A percentile compares a stretch with the other conserved stretches of the same genome.
Evolutionary conservation across 129 eudicot species (phyloP).

Genomic region (Solidago caesia): DNA sequence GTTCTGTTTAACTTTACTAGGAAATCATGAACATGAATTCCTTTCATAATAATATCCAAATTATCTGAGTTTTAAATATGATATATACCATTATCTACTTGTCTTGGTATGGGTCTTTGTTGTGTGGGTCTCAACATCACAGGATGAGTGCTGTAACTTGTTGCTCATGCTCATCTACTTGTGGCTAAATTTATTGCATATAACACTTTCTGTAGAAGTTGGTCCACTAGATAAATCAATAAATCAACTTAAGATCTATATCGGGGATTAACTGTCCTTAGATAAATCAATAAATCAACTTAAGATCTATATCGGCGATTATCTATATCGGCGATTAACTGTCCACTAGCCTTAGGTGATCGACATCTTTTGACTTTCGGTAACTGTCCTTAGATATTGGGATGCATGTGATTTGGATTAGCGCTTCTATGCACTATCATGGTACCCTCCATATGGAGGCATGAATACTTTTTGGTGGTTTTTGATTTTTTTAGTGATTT

Average conservation of each 20-base stretch:
- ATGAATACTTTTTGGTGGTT: no score
- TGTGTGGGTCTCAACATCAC: slow-evolving; percentile 17
- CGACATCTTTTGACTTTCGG: background rate
- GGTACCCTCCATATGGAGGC: no score
- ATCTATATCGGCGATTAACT: no score
- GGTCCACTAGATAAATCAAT: slow-evolving; percentile 3
- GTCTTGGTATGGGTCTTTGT: slow-evolving; percentile 28
- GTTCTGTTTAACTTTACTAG: slow-evolving; percentile 26
- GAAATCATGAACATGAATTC: slow-evolving; percentile 29
- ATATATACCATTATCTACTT: slow-evolving; percentile 1
- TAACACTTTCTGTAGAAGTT: slow-evolving; percentile 14
- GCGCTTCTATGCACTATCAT: no score
- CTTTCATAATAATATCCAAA: slow-evolving; percentile 22
- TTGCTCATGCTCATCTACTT: slow-evolving; percentile 18
- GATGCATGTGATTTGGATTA: background rate
- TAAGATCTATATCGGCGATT: no score
- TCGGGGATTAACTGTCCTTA: slow-evolving; percentile 13
- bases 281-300: background rate
- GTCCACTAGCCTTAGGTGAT: no score
- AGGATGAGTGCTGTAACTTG: slow-evolving; percentile 21
- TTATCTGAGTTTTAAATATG: slow-evolving; percentile 15
- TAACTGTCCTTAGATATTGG: background rate
- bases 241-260: background rate
- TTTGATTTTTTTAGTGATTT: no score
- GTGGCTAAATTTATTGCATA: no score